phyloP scores from a whole-genome alignment of 2,329 filamentous ascomycete species.

The Calonectria leucothoes region DNA sequence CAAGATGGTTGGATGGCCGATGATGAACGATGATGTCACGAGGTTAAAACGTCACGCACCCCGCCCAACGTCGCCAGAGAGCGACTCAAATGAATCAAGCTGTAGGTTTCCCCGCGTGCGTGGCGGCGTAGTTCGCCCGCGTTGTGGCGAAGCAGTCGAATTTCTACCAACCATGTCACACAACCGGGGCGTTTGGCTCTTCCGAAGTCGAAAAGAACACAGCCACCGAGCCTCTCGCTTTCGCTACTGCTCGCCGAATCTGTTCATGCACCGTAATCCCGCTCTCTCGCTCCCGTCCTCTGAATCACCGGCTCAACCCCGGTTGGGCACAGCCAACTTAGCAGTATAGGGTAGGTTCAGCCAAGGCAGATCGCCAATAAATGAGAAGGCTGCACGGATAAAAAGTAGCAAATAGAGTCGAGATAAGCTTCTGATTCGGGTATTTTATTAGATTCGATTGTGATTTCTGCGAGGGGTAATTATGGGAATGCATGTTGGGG shows the following conservation, averaged over 20 bases:
- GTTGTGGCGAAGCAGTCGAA: not conserved
- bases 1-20: conserved; percentile 7
- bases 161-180: not conserved
- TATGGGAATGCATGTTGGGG: not conserved
- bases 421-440: not conserved
- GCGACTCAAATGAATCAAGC: not conserved
- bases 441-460: not conserved
- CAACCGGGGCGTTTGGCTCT: not conserved
- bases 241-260: not conserved
- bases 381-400: not conserved
- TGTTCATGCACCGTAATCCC: not conserved
- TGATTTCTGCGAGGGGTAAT: not conserved
- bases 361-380: not conserved
- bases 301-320: not conserved
- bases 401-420: not conserved
- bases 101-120: not conserved
- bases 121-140: not conserved
- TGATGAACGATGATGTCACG: conserved; percentile 14
- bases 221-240: not conserved
- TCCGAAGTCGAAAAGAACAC: not conserved
- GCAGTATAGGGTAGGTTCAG: not conserved
- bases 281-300: not conserved
- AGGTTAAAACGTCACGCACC: not conserved
- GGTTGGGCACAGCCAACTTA: not conserved
- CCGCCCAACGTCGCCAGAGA: not conserved